Base-by-base conservation (phyloP, 2,329 filamentous ascomycete species). In the Calonectria multiphialidica region DNA sequence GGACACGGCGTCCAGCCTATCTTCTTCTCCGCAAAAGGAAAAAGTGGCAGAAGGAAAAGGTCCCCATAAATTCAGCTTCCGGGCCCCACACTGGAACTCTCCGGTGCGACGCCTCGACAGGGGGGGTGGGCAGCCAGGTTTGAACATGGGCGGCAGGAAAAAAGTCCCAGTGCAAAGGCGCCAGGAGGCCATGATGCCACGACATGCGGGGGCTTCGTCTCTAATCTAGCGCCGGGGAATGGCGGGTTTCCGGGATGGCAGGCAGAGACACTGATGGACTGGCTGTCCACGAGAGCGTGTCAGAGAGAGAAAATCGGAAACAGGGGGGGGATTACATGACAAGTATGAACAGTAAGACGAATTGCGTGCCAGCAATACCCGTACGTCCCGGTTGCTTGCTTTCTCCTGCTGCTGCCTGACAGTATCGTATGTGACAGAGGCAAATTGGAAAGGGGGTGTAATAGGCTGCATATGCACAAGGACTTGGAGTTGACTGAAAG, bases 51-150 rank as follows among this genome's bases (percentile, higher is more conserved):
- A 57, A 57, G 65, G 42, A 67, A 57, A 21, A 15, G 23, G 68
- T 71, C 74, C 67, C 74, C 74, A 75, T 72, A 71, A 55, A 53
- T 65, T 70, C 68, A 72, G 76, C 69, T 74, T 75, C 74, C 68
- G 49, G 42, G n/a, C 65, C 68, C 62, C 70, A 64, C 69, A 64
- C 30, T 55, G 64, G 40, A 64, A 49, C 69, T 49, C 64, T 57
- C 64, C 57, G 57, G 57, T 68, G 69, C 47, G 49, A 63, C 64
- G 64, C 69, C 69, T 68, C 47, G 25, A 64, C 64, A 71, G 64
- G 69, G 64, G 69, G 68, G 64, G 25, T 23, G 35, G 21, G 23
- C 63, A 18, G 63, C 37, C 55, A 47, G 21, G 63, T 49, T 66
- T 59, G 33, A 65, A 61, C 61, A 70, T 50, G 68, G 68, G 62